Base-by-base conservation (phyloP, 106 monocot genomes). In the Gastrodia elata region DNA sequence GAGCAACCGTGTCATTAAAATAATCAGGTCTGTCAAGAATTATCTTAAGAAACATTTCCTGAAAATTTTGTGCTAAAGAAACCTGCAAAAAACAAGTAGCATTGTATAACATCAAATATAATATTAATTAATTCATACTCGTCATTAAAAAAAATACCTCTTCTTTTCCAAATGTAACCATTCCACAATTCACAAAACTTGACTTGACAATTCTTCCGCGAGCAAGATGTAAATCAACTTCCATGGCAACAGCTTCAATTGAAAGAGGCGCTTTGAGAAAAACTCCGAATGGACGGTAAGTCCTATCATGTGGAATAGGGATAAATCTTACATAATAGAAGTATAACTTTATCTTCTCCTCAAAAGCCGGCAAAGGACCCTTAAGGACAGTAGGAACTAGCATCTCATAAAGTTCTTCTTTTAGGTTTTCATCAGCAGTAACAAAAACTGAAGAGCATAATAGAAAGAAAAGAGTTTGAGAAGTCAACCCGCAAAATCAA, bases 161-260 rank as follows among this genome's bases (percentile, higher is more conserved):
- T 65, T 98, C 84, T 73, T 71, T 76, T 34, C 75, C 38, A 75
- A 98, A 85, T 74, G 58, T 82, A 37, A 87, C 7, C 56, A 72
- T 71, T 25, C 90, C 91, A 38, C 78, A 78, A 81, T 75, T 61
- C 16, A 77, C 38, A 78, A 98, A 68, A 8, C 76, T 70, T 41
- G 88, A 75, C 76, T 87, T 87, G 38, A 93, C 98, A 80, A 91
- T 87, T 80, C 98, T 90, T 79, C 85, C 81, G 77, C 79, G 91
- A 81, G 88, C 57, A 68, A 98, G 88, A 91, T 93, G 93, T 76
- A 98, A 88, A 82, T 91, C 91, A 82, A 98, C 87, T 78, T 91
- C 67, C 84, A 93, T 82, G 5, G 52, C 77, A 77, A 89, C 87
- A 74, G 90, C 91, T 82, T 98, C 98, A 65, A 89, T 70, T 33